Percentiles rank a stretch among this genome's conserved stretches.
These are phyloP conservation scores for Cryptosporidium sp. DNA, from an alignment of 169 alveolate genomes.

Conservation along the genomic window DNA sequence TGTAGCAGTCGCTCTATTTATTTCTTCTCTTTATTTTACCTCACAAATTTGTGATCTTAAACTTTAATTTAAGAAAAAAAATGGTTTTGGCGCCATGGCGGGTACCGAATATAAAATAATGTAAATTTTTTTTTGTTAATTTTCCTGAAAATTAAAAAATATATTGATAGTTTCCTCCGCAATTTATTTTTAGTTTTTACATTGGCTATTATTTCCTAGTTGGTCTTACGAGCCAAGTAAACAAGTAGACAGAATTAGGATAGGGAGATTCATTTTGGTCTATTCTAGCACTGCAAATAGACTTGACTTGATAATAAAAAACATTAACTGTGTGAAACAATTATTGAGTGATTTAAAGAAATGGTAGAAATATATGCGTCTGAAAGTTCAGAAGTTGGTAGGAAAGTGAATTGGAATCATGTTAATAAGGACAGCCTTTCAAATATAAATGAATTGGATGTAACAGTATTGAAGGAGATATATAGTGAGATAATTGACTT, in stretches of 20 bases:
- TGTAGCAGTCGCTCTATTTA: too few species aligned
- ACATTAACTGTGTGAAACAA: neutral
- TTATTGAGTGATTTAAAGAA: neutral
- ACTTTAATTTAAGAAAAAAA: neutral
- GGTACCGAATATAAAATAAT: neutral
- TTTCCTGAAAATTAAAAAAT: neutral
- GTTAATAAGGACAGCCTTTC: neutral
- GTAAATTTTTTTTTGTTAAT: too few species aligned
- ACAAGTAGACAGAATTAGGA: neutral
- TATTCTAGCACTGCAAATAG: neutral
- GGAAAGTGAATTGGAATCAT: neutral
- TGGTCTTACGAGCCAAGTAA: neutral
- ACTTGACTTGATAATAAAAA: neutral
- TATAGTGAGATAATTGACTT: conserved; percentile 48
- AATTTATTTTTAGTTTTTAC: neutral
- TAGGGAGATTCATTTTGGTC: neutral
- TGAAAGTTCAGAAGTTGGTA: conserved; percentile 8
- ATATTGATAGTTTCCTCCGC: neutral
- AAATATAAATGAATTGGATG: conserved; percentile 7
- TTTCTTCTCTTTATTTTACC: neutral
- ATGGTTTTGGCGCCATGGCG: neutral
- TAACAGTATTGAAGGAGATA: conserved; percentile 9
- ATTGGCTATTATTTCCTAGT: neutral
- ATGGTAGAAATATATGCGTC: conserved; percentile 58
- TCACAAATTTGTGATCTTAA: conserved; percentile 8